Evolutionary conservation across 768 basidiomycete species (phyloP).

Genomic region (Antrodiella citrinella): DNA sequence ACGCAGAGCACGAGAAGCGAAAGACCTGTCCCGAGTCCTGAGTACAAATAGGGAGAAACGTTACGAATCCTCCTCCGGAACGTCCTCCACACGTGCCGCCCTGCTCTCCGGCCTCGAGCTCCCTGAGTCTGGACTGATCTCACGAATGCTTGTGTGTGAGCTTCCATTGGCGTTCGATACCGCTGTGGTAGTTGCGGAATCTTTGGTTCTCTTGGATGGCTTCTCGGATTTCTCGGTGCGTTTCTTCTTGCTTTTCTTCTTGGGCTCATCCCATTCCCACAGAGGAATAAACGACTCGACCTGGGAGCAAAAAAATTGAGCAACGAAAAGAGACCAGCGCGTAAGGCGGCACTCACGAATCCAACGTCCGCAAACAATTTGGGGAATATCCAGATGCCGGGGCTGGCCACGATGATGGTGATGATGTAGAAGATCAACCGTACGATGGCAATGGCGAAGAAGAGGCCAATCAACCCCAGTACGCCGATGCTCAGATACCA

Average conservation of each 20-base stretch:
- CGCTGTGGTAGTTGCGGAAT: not conserved
- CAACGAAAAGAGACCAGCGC: not conserved
- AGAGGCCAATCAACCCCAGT: slow-evolving; percentile 80
- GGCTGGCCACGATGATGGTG: slow-evolving; percentile 76
- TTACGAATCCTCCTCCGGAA: slow-evolving; percentile 23
- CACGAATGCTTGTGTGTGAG: slow-evolving; percentile 14
- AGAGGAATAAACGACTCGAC: slow-evolving; percentile 95
- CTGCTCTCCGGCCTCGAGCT: slow-evolving; percentile 26
- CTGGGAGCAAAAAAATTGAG: slow-evolving; percentile 31
- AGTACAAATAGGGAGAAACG: not conserved
- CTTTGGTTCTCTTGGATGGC: slow-evolving; percentile 15
- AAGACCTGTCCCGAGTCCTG: not conserved
- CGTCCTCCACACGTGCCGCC: slow-evolving; percentile 24
- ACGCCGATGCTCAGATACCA: slow-evolving; percentile 91
- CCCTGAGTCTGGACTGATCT: slow-evolving; percentile 16
- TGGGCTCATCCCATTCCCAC: slow-evolving; percentile 92
- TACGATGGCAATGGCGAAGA: slow-evolving; percentile 86
- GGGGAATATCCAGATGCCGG: slow-evolving; percentile 99
- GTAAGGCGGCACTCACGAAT: slow-evolving; percentile 61
- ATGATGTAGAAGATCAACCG: slow-evolving; percentile 91
- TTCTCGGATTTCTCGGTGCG: slow-evolving; percentile 47
- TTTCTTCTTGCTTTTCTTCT: slow-evolving; percentile 62
- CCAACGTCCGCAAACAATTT: slow-evolving; percentile 97
- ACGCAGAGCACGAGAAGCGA: not conserved
- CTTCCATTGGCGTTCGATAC: slow-evolving; percentile 10